Conservation (phyloP, 129 eudicot species). For the Flaveria ramosissima region DNA sequence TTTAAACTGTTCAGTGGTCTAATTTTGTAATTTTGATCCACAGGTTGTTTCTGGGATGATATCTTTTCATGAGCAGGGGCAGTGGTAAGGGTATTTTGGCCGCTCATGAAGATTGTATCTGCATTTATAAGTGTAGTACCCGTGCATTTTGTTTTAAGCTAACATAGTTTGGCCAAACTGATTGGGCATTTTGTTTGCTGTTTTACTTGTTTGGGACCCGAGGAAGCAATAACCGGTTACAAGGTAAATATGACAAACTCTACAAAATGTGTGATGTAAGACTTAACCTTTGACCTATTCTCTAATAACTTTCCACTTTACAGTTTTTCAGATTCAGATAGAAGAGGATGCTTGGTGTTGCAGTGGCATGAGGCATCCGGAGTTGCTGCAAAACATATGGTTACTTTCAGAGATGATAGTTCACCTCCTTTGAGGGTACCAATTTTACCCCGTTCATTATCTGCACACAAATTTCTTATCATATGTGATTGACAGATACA, state of each 20-base stretch:
- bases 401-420: conserved; percentile 91
- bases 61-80: no score
- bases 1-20: not conserved
- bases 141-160: not conserved
- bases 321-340: conserved; percentile 82
- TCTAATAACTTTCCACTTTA: conserved; percentile 20
- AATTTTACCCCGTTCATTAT: not conserved
- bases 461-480: not conserved
- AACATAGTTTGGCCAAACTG: conserved; percentile 8
- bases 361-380: conserved; percentile 78
- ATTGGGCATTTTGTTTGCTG: conserved; percentile 20
- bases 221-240: conserved; percentile 88
- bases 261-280: conserved; percentile 3
- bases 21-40: conserved; percentile 1
- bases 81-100: no score
- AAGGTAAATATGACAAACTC: conserved; percentile 46
- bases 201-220: conserved; percentile 91
- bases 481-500: not conserved
- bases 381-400: conserved; percentile 80
- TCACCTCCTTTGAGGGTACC: conserved; percentile 83
- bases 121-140: no score
- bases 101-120: no score
- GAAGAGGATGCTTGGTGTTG: conserved; percentile 92
- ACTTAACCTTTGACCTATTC: conserved; percentile 4
- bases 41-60: conserved; percentile 88